These are phyloP conservation scores for Paramecium tetraurelia DNA, from an alignment of 73 alveolate species.

Conservation along the genomic window DNA sequence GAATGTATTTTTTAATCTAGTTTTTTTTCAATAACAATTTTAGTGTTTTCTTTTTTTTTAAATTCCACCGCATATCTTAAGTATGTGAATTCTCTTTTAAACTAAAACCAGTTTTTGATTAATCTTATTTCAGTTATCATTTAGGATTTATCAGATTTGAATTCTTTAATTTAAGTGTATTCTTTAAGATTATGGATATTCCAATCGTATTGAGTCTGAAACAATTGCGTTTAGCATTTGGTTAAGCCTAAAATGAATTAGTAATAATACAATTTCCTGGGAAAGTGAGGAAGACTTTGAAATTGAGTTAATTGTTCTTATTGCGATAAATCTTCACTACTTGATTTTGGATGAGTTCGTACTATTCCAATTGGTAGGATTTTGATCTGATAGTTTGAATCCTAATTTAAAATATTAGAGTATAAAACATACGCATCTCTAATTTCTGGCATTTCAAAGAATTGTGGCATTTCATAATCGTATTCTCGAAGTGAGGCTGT, in stretches of 20 bases:
- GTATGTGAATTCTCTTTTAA: background rate
- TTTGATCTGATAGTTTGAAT: background rate
- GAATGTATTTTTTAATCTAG: background rate
- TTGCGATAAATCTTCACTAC: background rate
- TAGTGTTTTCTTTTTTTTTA: background rate
- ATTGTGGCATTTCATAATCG: slow-evolving; percentile 2
- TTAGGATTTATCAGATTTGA: background rate
- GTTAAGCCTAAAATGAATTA: background rate
- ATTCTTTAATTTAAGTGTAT: background rate
- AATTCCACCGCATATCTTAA: background rate
- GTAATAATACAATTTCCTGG: background rate
- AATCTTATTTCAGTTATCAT: background rate
- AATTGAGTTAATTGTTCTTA: background rate
- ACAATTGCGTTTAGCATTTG: background rate
- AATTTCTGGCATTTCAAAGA: background rate
- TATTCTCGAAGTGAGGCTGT: background rate
- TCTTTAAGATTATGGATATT: background rate
- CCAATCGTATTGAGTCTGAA: background rate
- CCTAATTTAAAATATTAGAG: background rate
- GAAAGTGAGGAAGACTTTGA: background rate
- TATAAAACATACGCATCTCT: background rate
- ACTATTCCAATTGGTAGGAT: background rate
- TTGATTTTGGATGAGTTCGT: background rate
- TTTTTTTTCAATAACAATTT: background rate
- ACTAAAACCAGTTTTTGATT: background rate